Evolutionary conservation across 345 rosid species (phyloP), one percentile per base, ranked within the genome.

Genomic region (Eucalyptus guilfoylei): DNA sequence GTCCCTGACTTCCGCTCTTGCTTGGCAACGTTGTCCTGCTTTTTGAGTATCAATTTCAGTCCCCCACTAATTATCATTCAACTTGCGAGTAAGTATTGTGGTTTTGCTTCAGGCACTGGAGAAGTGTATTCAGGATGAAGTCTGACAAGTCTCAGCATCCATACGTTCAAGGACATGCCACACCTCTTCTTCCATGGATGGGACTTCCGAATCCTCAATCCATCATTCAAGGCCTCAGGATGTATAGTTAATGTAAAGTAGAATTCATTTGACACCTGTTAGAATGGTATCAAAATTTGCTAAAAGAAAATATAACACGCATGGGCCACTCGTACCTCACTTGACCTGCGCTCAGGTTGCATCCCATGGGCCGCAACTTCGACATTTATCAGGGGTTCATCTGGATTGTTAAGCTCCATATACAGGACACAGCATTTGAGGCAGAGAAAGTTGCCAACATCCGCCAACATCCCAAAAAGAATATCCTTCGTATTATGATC

Each of bases 151-250:
- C 92, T 96, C 96, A 83, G 95, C 96, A 90, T 96, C 98, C 94
- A 94, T 94, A 4, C 96, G 96, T 89, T 97, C 97, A 10, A 97
- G 94, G 87, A 96, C 98, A 11, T 94, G 95, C 49, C 91, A 91
- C 2, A 95, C 99, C 93, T 97, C 99, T 90, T 94, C 98, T 93
- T 95, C 99, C 3, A 96, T 93, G 13, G 96, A 93, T 2, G 98
- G 98, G 88, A 97, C 98, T 95, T 97, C 64, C 97, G 94, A 86
- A 96, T 95, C 90, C 87, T 94, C 91, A 91, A 88, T 89, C 95
- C 96, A 86, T 94, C 93, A 92, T 88, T 95, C 90, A 94, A 93
- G 49, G 96, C 5, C 14, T 48, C 49, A 48, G 14, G 14, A 12
- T 93, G 94, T 85, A 96, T 91, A 24, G 96, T 93, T 89, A 97